Percentiles rank a stretch among this genome's conserved stretches.
These are phyloP conservation scores for Parachlorella kessleri DNA, from an alignment of 139 green algal species.

Conservation along the genomic window DNA sequence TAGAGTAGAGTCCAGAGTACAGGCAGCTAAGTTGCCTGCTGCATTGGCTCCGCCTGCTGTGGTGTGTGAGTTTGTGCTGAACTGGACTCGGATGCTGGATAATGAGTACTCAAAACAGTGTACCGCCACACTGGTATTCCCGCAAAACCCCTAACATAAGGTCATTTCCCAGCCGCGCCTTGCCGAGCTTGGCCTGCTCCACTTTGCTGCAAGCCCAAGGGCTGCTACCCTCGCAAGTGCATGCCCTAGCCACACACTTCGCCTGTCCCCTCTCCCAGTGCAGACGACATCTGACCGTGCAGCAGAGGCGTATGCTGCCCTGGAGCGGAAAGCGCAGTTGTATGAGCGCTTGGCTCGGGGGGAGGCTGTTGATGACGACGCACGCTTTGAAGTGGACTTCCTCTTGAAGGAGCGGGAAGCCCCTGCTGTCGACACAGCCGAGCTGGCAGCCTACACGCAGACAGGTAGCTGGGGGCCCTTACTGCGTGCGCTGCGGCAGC, in stretches of 20 bases:
- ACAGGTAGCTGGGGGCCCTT: slow-evolving; percentile 33
- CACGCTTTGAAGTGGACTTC: slow-evolving; percentile 83
- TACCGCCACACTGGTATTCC: too few species aligned
- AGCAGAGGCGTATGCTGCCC: slow-evolving; percentile 55
- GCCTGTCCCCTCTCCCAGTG: not conserved
- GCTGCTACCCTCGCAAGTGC: too few species aligned
- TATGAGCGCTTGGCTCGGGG: slow-evolving; percentile 70
- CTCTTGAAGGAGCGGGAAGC: slow-evolving; percentile 45
- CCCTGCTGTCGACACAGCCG: slow-evolving; percentile 33
- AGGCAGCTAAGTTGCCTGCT: not conserved
- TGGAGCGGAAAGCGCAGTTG: slow-evolving; percentile 82
- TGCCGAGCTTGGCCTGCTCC: too few species aligned
- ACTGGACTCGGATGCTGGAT: too few species aligned
- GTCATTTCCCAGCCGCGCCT: too few species aligned
- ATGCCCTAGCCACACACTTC: too few species aligned
- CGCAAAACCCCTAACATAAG: too few species aligned
- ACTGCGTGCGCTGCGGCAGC: too few species aligned
- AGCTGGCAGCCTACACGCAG: slow-evolving; percentile 14
- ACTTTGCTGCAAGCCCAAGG: too few species aligned
- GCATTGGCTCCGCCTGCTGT: not conserved
- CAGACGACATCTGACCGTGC: slow-evolving; percentile 37
- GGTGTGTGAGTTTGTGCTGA: too few species aligned
- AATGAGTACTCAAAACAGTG: too few species aligned
- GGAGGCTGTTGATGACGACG: slow-evolving; percentile 35
- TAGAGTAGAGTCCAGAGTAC: too few species aligned